phyloP scores from a whole-genome alignment of 345 rosid genomes.

The Rhizophora mangle region DNA sequence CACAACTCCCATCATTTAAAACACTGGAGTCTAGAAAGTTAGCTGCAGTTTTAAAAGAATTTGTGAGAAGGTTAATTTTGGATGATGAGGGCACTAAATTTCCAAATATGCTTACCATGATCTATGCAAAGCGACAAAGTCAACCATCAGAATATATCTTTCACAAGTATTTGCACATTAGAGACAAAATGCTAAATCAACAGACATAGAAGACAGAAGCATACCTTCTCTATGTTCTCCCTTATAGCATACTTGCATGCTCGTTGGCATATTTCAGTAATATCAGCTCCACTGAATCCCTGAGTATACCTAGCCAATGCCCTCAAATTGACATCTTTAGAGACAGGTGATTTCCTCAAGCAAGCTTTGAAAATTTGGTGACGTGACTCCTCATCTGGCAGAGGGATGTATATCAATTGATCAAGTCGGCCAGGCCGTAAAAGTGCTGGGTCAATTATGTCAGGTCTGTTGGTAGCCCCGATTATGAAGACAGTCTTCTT shows the following conservation, averaged over 20 bases:
- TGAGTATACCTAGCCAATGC: conserved; percentile 57
- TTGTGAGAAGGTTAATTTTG: no score
- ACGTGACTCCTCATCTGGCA: conserved; percentile 64
- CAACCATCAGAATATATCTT: no score
- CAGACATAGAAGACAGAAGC: background rate
- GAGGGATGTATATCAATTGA: conserved; percentile 66
- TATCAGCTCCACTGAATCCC: conserved; percentile 68
- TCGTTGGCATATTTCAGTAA: conserved; percentile 65
- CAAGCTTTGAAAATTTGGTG: conserved; percentile 53
- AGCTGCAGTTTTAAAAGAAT: no score
- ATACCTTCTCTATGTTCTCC: conserved; percentile 68
- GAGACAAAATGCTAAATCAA: no score
- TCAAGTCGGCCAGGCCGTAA: conserved; percentile 66
- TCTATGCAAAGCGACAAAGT: no score
- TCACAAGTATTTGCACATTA: no score
- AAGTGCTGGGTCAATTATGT: conserved; percentile 50
- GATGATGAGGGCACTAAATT: no score
- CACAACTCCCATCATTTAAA: background rate
- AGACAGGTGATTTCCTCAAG: conserved; percentile 56
- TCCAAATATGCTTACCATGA: no score
- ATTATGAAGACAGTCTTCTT: conserved; percentile 67
- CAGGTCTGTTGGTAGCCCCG: conserved; percentile 66
- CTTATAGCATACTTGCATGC: conserved; percentile 67
- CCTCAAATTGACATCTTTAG: conserved; percentile 57
- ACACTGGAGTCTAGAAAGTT: no score